These are phyloP conservation scores for Bipolaris victoriae DNA, from an alignment of 2,329 filamentous ascomycete genomes.

Conservation along the genomic window DNA sequence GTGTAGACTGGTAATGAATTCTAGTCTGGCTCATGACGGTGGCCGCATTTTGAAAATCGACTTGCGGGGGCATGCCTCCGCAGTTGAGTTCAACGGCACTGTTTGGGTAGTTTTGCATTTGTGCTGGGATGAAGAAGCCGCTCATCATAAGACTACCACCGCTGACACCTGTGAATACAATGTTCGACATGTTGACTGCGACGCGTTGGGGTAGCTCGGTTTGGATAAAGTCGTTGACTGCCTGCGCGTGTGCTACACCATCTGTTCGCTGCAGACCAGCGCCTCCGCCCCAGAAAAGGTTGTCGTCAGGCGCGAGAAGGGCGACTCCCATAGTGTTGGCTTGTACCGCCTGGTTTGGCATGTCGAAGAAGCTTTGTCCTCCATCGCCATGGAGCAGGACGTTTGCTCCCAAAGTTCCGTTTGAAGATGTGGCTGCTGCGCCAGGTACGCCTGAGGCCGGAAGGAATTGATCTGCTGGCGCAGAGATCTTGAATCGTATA, in stretches of 20 bases:
- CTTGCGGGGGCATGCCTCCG: constrained; percentile 61
- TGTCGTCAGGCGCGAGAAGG: constrained; percentile 60
- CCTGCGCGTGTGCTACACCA: constrained; percentile 62
- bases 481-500: constrained; percentile 63
- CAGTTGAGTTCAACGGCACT: constrained; percentile 63
- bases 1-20: constrained; percentile 64
- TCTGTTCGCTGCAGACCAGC: constrained; percentile 60
- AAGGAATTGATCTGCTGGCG: constrained; percentile 61
- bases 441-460: constrained; percentile 58
- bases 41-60: constrained; percentile 54
- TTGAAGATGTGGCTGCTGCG: constrained; percentile 45
- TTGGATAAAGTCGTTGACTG: constrained; percentile 60
- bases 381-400: constrained; percentile 66
- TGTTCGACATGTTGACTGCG: constrained; percentile 59
- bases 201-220: constrained; percentile 59
- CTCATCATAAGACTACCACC: constrained; percentile 61
- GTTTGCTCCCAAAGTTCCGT: constrained; percentile 55
- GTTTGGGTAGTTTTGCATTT: constrained; percentile 59
- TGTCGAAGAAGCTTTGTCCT: constrained; percentile 64
- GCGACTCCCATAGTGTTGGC: constrained; percentile 60
- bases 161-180: constrained; percentile 65
- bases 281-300: constrained; percentile 65
- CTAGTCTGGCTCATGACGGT: constrained; percentile 55
- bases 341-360: constrained; percentile 62
- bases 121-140: constrained; percentile 65